A percentile compares a stretch with the other conserved stretches of the same genome.
These are phyloP conservation scores for Raddia guianensis DNA, from an alignment of 176 grass and related monocot genomes.

Conservation along the genomic window DNA sequence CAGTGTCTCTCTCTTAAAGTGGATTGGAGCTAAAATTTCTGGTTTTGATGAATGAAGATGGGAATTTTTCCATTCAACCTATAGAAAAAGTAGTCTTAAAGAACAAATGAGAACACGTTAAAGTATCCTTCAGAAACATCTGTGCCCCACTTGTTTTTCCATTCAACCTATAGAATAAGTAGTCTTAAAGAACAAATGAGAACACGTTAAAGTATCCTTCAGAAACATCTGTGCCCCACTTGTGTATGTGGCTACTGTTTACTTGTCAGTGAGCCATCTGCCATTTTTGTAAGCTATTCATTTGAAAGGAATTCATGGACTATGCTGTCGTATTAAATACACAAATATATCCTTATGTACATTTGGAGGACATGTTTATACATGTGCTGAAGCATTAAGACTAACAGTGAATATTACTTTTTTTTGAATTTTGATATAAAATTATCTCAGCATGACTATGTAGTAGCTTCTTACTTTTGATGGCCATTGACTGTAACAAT, in stretches of 20 bases:
- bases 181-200: background rate
- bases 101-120: background rate
- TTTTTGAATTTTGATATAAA: background rate
- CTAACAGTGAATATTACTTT: slow-evolving; percentile 1
- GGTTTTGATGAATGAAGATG: background rate
- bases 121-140: background rate
- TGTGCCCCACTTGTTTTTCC: background rate
- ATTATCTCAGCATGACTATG: background rate
- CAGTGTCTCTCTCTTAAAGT: slow-evolving; percentile 10
- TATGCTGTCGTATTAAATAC: background rate
- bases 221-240: background rate
- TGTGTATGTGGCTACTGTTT: slow-evolving; percentile 7
- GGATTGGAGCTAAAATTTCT: slow-evolving; percentile 18
- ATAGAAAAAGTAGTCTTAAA: background rate
- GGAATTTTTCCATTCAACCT: background rate
- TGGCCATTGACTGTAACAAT: background rate
- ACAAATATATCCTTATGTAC: background rate
- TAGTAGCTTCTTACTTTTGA: slow-evolving; percentile 17
- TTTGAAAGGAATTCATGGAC: background rate
- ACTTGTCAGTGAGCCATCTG: background rate
- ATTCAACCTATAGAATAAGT: background rate
- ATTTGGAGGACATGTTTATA: background rate
- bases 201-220: background rate
- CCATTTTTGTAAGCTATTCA: slow-evolving; percentile 1
- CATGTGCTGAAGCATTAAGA: background rate